These are phyloP conservation scores for Metschnikowia continentalis DNA, from an alignment of 805 yeast genomes.

Conservation along the genomic window DNA sequence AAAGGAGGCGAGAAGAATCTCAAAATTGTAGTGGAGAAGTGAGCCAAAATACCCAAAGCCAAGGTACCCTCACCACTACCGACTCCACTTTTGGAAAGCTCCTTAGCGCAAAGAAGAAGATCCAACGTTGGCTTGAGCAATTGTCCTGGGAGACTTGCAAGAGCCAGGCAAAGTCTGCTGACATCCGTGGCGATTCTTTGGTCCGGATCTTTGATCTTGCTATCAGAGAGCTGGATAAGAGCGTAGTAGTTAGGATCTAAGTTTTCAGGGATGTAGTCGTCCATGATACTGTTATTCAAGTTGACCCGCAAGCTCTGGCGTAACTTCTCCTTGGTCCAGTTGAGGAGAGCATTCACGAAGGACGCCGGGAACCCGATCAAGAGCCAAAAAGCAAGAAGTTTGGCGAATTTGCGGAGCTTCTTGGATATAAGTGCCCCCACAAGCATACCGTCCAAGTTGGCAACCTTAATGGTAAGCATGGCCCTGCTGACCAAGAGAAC, in stretches of 20 bases:
- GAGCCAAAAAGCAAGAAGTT: slow-evolving; percentile 73
- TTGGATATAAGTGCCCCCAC: slow-evolving; percentile 79
- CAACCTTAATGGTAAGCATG: slow-evolving; percentile 71
- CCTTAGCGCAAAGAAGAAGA: slow-evolving; percentile 73
- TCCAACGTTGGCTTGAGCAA: slow-evolving; percentile 80
- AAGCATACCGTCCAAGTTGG: slow-evolving; percentile 78
- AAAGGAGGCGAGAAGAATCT: slow-evolving; percentile 85
- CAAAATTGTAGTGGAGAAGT: slow-evolving; percentile 69
- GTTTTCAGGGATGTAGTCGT: slow-evolving; percentile 66
- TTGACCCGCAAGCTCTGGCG: slow-evolving; percentile 57
- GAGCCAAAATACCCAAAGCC: slow-evolving; percentile 74
- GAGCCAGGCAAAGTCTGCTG: slow-evolving; percentile 63
- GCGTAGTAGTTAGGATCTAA: slow-evolving; percentile 72
- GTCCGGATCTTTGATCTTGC: slow-evolving; percentile 65
- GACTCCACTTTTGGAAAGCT: slow-evolving; percentile 61
- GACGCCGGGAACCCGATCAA: slow-evolving; percentile 83
- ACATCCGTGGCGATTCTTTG: slow-evolving; percentile 81
- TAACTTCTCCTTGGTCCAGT: slow-evolving; percentile 55
- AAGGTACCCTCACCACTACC: slow-evolving; percentile 76
- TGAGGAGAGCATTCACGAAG: slow-evolving; percentile 65
- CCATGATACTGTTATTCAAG: slow-evolving; percentile 60
- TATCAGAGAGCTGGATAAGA: slow-evolving; percentile 54
- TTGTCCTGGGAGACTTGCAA: slow-evolving; percentile 76
- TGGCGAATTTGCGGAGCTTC: slow-evolving; percentile 58
- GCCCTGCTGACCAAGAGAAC: slow-evolving; percentile 64